These are phyloP conservation scores for Oryza glumipatula DNA, from an alignment of 176 grass and related monocot genomes.

Conservation along the genomic window DNA sequence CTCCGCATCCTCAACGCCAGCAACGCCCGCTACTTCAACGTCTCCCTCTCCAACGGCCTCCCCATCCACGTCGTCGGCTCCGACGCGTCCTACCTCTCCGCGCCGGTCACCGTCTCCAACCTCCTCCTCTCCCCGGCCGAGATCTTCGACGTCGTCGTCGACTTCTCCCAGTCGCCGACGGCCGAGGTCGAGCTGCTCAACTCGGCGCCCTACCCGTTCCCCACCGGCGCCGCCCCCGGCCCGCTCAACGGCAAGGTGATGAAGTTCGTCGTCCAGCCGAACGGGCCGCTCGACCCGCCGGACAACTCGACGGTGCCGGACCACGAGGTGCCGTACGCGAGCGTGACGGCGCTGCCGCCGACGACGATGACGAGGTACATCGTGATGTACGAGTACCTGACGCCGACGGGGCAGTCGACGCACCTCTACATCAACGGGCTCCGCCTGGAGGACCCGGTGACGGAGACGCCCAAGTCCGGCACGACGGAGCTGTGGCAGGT, in stretches of 20 bases:
- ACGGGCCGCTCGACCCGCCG: not conserved
- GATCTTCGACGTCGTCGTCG: conserved; percentile 46
- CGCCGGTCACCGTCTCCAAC: conserved; percentile 38
- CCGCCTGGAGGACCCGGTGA: conserved; percentile 57
- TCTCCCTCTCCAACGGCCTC: conserved; percentile 53
- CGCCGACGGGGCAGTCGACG: conserved; percentile 51
- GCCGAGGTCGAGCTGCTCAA: conserved; percentile 37
- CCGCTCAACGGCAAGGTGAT: conserved; percentile 49
- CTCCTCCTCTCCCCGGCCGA: conserved; percentile 66
- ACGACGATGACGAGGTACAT: conserved; percentile 49
- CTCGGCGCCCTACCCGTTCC: conserved; percentile 46
- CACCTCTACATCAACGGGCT: conserved; percentile 69
- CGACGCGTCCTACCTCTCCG: conserved; percentile 64
- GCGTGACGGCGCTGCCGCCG: conserved; percentile 16
- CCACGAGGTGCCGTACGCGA: conserved; percentile 33
- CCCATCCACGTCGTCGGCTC: conserved; percentile 57
- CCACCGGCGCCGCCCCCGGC: not conserved
- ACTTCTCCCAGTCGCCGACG: conserved; percentile 30
- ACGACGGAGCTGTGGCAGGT: conserved; percentile 72
- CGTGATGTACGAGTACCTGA: conserved; percentile 70
- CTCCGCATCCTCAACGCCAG: conserved; percentile 81
- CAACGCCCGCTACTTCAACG: conserved; percentile 75
- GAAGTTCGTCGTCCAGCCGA: conserved; percentile 37
- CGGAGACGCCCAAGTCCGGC: conserved; percentile 64
- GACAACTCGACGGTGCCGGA: conserved; percentile 40